Evolutionary conservation across 805 yeast genomes (phyloP), one percentile per base, ranked within the genome.

Genomic region (Metschnikowia hibisci): DNA sequence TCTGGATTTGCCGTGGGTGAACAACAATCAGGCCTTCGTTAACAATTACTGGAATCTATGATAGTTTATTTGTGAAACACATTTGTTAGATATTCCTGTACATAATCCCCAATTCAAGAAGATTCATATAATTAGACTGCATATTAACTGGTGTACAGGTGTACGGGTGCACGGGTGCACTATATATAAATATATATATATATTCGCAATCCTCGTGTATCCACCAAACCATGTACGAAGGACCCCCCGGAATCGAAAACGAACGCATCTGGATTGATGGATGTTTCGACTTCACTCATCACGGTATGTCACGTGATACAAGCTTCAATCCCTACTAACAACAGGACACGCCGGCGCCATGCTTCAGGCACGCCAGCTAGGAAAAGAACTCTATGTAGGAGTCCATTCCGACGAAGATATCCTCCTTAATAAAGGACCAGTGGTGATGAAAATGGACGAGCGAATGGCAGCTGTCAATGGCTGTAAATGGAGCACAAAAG

Each of bases 241-340:
- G 66, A 53, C 75, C 74, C 20, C 66, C 55, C 34, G 75, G 73
- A 23, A 69, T 70, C 18, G 73, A 68, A 41, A 53, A 73, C 30
- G 56, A 70, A 38, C 66, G 84, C 40, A 84, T 91, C 46, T 93
- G 99, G 99, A 80, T 93, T 23, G 99, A 93, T 62, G 99, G 99
- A 0, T 93, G 99, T 61, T 93, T 93, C 66, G 99, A 93, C 63
- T 93, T 93, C 67, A 87, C 96, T 32, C 99, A 93, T 62, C 98
- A 93, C 58, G 98, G 95, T 63, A 64, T 44, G 77, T 67, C 10
- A 30, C 32, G 11, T 14, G 11, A 9, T 10, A 3, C 20, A 16
- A 3, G n/a, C 11, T 4, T 16, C 30, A 8, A 20, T 8, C 13
- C 23, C 33, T 39, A 45, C 53, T 34, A 46, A 69, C 76, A 14